A percentile compares a stretch with the other conserved stretches of the same genome.
Evolutionary conservation across 2,329 filamentous ascomycete genomes (phyloP).

Genomic region (Penicillium sp.): DNA sequence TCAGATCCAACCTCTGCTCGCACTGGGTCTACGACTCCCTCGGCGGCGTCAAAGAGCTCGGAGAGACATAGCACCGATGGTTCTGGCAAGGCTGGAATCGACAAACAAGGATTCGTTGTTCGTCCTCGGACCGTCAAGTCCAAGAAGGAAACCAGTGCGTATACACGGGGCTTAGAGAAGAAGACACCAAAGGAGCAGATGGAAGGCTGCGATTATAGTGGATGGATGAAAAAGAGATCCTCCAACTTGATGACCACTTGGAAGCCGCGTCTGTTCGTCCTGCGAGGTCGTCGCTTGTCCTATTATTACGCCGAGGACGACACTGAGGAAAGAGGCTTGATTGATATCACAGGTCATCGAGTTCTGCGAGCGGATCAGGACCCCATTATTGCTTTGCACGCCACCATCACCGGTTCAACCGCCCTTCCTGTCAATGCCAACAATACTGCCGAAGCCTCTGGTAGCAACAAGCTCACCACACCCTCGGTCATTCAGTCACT

Average conservation of each 20-base stretch:
- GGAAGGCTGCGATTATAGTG: conserved; percentile 81
- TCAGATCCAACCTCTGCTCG: conserved; percentile 63
- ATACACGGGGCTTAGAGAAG: conserved; percentile 78
- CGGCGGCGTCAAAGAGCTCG: conserved; percentile 63
- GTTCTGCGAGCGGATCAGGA: conserved; percentile 95
- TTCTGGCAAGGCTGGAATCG: conserved; percentile 45
- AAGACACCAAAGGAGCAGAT: conserved; percentile 80
- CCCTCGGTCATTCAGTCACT: conserved; percentile 32
- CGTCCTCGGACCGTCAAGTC: conserved; percentile 60
- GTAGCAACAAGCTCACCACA: conserved; percentile 29
- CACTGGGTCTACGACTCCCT: conserved; percentile 69
- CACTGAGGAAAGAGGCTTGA: conserved; percentile 87
- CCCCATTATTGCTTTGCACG: conserved; percentile 82
- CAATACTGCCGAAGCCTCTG: conserved; percentile 31
- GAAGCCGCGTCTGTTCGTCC: conserved; percentile 94
- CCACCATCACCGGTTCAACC: conserved; percentile 83
- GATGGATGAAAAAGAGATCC: conserved; percentile 99
- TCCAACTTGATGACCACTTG: conserved; percentile 95
- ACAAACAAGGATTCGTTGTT: conserved; percentile 48
- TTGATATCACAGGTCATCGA: conserved; percentile 95
- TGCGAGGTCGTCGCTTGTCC: conserved; percentile 83
- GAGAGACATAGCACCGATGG: conserved; percentile 72
- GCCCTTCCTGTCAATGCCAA: conserved; percentile 50
- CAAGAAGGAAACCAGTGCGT: conserved; percentile 94
- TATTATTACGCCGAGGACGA: conserved; percentile 97